phyloP scores from a whole-genome alignment of 2,329 filamentous ascomycete genomes.

The Epicoccum nigrum region DNA sequence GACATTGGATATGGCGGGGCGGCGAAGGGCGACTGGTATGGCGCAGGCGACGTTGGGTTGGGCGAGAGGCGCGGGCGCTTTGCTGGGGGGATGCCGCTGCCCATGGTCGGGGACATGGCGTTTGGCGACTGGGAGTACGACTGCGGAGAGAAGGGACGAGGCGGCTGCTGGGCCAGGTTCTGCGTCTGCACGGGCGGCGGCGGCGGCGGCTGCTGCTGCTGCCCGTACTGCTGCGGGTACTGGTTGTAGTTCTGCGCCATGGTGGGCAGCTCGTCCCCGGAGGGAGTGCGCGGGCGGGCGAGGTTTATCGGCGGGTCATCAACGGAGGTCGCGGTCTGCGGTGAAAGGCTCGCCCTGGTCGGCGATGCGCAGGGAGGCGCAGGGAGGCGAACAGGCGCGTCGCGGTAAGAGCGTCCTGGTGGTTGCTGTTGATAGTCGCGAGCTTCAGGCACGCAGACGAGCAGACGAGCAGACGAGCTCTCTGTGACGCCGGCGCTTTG shows the following conservation, averaged over 20 bases:
- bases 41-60: conserved; percentile 65
- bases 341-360: conserved; percentile 2
- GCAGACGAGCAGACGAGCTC: too few relatives aligned
- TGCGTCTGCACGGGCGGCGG: conserved; percentile 46
- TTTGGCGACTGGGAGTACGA: conserved; percentile 58
- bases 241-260: conserved; percentile 43
- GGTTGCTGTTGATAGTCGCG: conserved; percentile 17
- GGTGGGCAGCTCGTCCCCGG: conserved; percentile 34
- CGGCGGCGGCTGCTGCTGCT: too few relatives aligned
- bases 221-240: conserved; percentile 33
- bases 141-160: conserved; percentile 44
- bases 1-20: conserved; percentile 54
- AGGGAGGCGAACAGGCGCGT: conserved; percentile 21
- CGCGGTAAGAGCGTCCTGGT: conserved; percentile 21
- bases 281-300: conserved; percentile 32
- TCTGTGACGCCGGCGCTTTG: conserved; percentile 29
- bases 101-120: conserved; percentile 54
- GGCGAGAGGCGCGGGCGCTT: conserved; percentile 77
- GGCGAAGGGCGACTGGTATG: conserved; percentile 45
- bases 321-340: conserved; percentile 1
- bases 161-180: conserved; percentile 52
- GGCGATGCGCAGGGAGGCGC: conserved; percentile 17
- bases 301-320: conserved; percentile 17
- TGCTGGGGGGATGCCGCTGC: conserved; percentile 63
- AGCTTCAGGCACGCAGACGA: conserved; percentile 21